phyloP scores from a whole-genome alignment of 139 green algal species.

The Chlorella sorokiniana region DNA sequence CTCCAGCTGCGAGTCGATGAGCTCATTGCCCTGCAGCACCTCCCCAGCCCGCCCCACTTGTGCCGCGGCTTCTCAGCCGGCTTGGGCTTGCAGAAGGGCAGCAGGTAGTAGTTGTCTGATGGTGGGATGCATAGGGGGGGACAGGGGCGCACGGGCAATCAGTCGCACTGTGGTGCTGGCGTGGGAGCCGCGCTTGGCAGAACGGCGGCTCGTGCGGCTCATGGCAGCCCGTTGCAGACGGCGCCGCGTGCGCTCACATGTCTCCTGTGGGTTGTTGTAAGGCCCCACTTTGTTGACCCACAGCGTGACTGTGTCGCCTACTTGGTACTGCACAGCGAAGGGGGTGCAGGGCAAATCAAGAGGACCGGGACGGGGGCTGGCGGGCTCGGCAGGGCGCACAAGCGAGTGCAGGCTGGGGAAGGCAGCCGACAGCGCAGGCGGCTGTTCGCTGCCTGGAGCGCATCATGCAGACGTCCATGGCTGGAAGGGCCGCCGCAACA shows the following conservation, averaged over 20 bases:
- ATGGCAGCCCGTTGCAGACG: background rate
- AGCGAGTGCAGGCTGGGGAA: background rate
- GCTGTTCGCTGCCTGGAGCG: background rate
- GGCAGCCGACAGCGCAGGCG: background rate
- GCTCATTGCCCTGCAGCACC: constrained; percentile 95
- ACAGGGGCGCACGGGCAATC: background rate
- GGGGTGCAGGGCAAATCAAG: background rate
- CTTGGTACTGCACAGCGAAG: constrained; percentile 68
- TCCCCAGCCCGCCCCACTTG: constrained; percentile 94
- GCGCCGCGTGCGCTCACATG: constrained; percentile 58
- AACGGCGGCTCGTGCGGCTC: background rate
- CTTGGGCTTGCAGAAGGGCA: constrained; percentile 89
- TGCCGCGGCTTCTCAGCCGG: constrained; percentile 65
- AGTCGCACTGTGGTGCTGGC: background rate
- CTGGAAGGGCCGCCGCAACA: background rate
- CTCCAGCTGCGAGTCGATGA: constrained; percentile 91
- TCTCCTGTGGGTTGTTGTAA: constrained; percentile 97
- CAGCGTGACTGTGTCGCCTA: constrained; percentile 70
- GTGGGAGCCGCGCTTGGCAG: background rate
- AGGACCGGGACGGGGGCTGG: background rate
- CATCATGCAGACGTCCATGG: background rate
- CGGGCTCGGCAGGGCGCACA: background rate
- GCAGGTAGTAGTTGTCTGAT: constrained; percentile 92
- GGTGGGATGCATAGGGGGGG: background rate
- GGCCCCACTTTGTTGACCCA: constrained; percentile 96